A percentile compares a stretch with the other conserved stretches of the same genome.
Conservation (phyloP, 768 basidiomycete genomes). For the Xerocomellus chrysenteron region DNA sequence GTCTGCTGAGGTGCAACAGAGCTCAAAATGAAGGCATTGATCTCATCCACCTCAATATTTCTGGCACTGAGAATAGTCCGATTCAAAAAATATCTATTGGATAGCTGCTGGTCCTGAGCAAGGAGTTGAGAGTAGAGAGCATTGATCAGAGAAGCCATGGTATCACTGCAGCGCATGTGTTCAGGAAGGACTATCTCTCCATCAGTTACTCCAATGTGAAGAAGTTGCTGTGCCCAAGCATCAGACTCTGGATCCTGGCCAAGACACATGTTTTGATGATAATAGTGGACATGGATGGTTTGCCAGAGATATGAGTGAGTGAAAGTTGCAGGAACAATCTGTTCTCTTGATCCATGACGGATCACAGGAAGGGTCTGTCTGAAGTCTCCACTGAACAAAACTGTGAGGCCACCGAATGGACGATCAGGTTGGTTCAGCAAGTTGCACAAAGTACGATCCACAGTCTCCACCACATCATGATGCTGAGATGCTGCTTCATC, state of each 20-base stretch:
- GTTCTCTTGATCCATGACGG: constrained; percentile 33
- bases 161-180: constrained; percentile 26
- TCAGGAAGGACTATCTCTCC: constrained; percentile 25
- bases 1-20: not conserved
- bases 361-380: too few species aligned
- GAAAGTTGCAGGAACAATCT: constrained; percentile 24
- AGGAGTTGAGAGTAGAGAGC: constrained; percentile 19
- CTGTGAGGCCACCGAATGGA: too few species aligned
- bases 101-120: too few species aligned
- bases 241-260: constrained; percentile 23
- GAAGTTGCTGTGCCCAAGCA: constrained; percentile 28
- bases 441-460: too few species aligned
- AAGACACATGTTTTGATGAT: constrained; percentile 43
- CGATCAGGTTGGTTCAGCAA: too few species aligned
- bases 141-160: constrained; percentile 23
- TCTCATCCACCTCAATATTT: not conserved
- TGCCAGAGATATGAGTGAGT: constrained; percentile 38
- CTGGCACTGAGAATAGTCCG: too few species aligned
- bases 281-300: constrained; percentile 29
- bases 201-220: constrained; percentile 19
- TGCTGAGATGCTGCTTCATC: too few species aligned
- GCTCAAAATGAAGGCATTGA: not conserved
- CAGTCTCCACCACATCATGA: too few species aligned
- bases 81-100: too few species aligned
- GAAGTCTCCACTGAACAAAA: too few species aligned